Evolutionary conservation across 345 rosid species (phyloP), one percentile per base, ranked within the genome.

Genomic region (Dipteronia dyeriana): DNA sequence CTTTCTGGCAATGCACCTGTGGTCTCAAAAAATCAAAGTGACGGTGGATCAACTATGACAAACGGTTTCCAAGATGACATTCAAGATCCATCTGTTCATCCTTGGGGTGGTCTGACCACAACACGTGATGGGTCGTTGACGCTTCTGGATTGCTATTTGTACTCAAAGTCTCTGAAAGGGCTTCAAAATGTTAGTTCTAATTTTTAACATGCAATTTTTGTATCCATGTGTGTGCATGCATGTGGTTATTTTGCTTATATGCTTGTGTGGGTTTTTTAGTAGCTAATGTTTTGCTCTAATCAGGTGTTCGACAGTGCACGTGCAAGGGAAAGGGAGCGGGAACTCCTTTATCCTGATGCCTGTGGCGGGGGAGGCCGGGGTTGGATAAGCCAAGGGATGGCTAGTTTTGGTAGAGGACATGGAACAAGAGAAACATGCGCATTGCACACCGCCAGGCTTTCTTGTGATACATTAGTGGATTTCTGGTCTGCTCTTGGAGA

Each of bases 341-440:
- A 92, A 83, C 81, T 94, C 86, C 97, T 90, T 78, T 94, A 94
- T 87, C 99, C 99, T 9, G 97, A 94, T 89, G 99, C 99, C 57
- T 96, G 99, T 82, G 98, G 99, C 70, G 97, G 97, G 31, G 98
- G 95, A 80, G 98, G 95, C 62, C 90, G 97, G 78, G 97, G 93
- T 69, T 96, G 99, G 99, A 90, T 96, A 71, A 96, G 97, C 89
- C 99, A 92, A 83, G 97, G 92, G 69, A 86, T 89, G 61, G 77
- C 85, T 57, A 83, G 90, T 84, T 96, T 89, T 85, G 98, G 99
- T 68, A 90, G 94, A 84, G 91, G 94, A 70, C 93, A 91, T 86
- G 98, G 95, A 75, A 91, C 90, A 65, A 91, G 99, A 78, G 99
- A 96, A 87, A 86, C 97, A 23, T 96, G 99, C 75, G 93, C 93